Evolutionary conservation across 371 early-diverging fungal genomes (phyloP).

Genomic region (Mucor sp.): DNA sequence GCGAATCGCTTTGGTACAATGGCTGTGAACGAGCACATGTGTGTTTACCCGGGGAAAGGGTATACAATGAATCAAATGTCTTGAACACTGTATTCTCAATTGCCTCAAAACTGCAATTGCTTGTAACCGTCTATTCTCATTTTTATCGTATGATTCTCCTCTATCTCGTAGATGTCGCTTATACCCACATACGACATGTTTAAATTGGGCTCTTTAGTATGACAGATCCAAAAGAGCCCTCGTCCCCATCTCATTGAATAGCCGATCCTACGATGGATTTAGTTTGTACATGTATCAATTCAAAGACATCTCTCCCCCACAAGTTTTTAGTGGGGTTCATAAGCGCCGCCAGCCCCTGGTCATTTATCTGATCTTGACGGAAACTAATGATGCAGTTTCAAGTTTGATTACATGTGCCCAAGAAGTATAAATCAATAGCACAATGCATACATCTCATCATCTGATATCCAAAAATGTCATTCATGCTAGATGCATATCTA

Average conservation of each 20-base stretch:
- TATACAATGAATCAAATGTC: not conserved
- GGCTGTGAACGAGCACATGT: not conserved
- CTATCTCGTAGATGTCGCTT: not conserved
- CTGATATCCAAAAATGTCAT: not conserved
- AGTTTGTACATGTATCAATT: not conserved
- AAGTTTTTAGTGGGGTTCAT: not conserved
- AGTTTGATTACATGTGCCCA: not conserved
- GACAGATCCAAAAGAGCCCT: not conserved
- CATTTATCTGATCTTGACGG: not conserved
- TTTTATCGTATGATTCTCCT: not conserved
- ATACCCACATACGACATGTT: not conserved
- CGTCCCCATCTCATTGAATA: not conserved
- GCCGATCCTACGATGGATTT: not conserved
- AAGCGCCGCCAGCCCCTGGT: not conserved
- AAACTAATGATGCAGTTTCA: not conserved
- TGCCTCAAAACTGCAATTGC: too few species aligned
- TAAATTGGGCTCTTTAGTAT: not conserved
- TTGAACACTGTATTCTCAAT: not conserved
- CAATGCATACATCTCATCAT: not conserved
- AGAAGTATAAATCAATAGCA: not conserved
- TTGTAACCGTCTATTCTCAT: too few species aligned
- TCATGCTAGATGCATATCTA: not conserved
- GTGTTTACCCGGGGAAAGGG: not conserved
- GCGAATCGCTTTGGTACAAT: not conserved
- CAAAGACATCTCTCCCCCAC: not conserved